Evolutionary conservation across 345 rosid species (phyloP), one percentile per base, ranked within the genome.

Genomic region (Combretum micranthum): DNA sequence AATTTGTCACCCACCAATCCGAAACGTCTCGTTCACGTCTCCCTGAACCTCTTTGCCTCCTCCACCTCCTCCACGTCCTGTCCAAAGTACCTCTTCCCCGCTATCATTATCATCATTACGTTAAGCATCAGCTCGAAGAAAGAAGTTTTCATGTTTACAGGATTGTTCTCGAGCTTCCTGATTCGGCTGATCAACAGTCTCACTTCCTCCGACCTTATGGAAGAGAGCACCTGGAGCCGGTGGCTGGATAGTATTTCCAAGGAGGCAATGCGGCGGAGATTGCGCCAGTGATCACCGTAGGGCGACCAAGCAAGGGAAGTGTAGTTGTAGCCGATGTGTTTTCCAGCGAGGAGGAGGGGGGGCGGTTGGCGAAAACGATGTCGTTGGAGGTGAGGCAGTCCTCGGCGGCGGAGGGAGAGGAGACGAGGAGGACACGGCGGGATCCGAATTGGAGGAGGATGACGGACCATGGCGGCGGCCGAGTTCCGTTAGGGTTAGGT

Each of bases 91-190:
- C 75, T 64, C 26, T 77, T 77, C 52, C 74, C 76, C 19, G 72
- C 64, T 23, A 80, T 62, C 76, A 78, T 74, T 72, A 79, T 74
- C 84, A 69, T 72, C 53, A 76, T 64, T 15, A 70, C 63, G 61
- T 77, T 81, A 57, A 79, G 56, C 18, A 75, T 61, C 44, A 79
- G 68, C 68, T 69, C 80, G 2, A 61, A 64, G 12, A 84, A 64
- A 49, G 57, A 47, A 1, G 80, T 47, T 53, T 63, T 72, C 60
- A 74, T 52, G 39, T 79, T 73, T 16, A 77, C 72, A 0, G 44
- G 8, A 3, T 22, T 19, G 20, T 21, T 11, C 22, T 20, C 26
- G 16, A 21, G 15, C 12, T 2, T 23, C 48, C 45, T 12, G 8
- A 23, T 15, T 47, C 47, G 22, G 15, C 6, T 49, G 53, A 69